Base-by-base conservation (phyloP, 352 stramenopile species). In the Globisporangium solare region DNA sequence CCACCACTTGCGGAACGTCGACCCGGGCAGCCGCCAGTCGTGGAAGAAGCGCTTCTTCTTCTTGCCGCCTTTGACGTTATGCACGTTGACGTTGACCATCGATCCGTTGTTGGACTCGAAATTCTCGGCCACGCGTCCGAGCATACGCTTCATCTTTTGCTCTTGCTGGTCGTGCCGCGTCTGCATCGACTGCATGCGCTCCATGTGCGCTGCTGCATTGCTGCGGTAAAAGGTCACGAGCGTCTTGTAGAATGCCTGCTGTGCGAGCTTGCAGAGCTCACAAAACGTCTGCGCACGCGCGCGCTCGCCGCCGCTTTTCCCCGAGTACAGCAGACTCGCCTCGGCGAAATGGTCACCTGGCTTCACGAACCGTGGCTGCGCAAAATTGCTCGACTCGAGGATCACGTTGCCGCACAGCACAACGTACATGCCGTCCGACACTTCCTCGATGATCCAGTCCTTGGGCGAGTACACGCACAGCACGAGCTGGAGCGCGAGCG, bases 71-170 rank as follows among this genome's bases (percentile, higher is more conserved):
- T 48, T 35, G 3, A 10, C 2, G 27, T 10, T 35, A 6, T 35
- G 4, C 6, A 20, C 6, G 21, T 41, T 18, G 13, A 50, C 12
- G 39, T 46, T 52, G 18, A 54, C 2, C 1, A 58, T 41, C 11
- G 58, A 54, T 2, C 51, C 58, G 31, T 35, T 6, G 27, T 46
- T 49, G 37, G 17, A 31, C 24, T 58, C 71, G 37, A 52, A 50
- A 35, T 35, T 10, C 2, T 70, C 63, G 0, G 63, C 56, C 0
- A 68, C 70, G 41, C 74, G 77, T 0, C 79, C 79, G 6, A 92
- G 68, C 60, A 92, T 72, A 14, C 70, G 68, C 56, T 92, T 88
- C 72, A 87, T 89, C 61, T 92, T 92, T 48, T 89, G 79, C 48
- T 88, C 67, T 40, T 92, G 82, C 35, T 89, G 76, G 32, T 92